Conservation (phyloP, 1,284 basidiomycete species). For the Ganoderma boninense region DNA sequence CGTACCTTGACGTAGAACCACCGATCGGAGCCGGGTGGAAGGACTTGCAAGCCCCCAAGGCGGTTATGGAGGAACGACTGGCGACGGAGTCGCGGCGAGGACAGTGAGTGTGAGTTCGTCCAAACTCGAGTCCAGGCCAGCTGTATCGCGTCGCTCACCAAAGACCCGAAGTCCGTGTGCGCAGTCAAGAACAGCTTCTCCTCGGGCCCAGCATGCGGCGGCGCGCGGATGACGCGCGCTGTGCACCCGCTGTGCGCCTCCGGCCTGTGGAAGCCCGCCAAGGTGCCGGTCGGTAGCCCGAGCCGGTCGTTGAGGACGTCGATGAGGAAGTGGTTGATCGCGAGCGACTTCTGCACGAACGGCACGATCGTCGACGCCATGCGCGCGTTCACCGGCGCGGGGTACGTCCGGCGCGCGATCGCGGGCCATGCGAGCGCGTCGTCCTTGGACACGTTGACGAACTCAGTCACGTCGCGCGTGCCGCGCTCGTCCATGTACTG, state of each 20-base stretch:
- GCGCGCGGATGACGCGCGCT: slow-evolving; percentile 42
- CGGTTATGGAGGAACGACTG: slow-evolving; percentile 74
- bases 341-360: slow-evolving; percentile 41
- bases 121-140: too few species aligned
- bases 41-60: slow-evolving; percentile 76
- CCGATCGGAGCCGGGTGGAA: slow-evolving; percentile 62
- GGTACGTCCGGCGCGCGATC: slow-evolving; percentile 38
- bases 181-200: slow-evolving; percentile 36
- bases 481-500: slow-evolving; percentile 45
- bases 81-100: neutral
- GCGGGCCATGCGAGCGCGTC: slow-evolving; percentile 41
- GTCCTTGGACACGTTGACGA: slow-evolving; percentile 44
- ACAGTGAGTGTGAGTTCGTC: too few species aligned
- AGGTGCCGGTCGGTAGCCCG: slow-evolving; percentile 42
- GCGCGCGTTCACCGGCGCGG: slow-evolving; percentile 37
- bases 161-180: slow-evolving; percentile 46
- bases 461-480: slow-evolving; percentile 43
- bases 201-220: slow-evolving; percentile 22
- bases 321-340: slow-evolving; percentile 42
- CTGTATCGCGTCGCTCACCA: slow-evolving; percentile 25
- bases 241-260: slow-evolving; percentile 23
- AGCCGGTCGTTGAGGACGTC: slow-evolving; percentile 42
- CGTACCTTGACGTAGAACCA: slow-evolving; percentile 74
- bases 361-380: slow-evolving; percentile 39
- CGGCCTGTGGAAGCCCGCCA: slow-evolving; percentile 36